phyloP scores from a whole-genome alignment of 1,139 yeast genomes.

The Pichia terricola region DNA sequence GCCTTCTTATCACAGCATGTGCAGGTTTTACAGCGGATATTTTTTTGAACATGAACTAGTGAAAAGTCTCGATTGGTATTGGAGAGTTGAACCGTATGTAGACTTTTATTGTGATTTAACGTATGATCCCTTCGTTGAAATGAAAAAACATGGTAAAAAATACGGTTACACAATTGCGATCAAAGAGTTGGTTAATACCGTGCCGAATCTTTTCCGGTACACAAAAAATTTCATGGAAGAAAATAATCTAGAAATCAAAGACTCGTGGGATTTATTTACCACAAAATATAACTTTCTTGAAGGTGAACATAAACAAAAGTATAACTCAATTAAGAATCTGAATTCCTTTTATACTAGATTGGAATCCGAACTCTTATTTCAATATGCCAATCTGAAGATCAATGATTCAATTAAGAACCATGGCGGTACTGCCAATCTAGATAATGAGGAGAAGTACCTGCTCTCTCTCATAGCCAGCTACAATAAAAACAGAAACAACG shows the following conservation, averaged over 20 bases:
- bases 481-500: slow-evolving; percentile 17
- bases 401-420: slow-evolving; percentile 18
- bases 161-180: slow-evolving; percentile 79
- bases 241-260: slow-evolving; percentile 34
- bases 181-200: slow-evolving; percentile 65
- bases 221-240: slow-evolving; percentile 53
- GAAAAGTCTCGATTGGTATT: slow-evolving; percentile 69
- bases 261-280: slow-evolving; percentile 50
- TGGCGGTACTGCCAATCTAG: neutral
- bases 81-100: slow-evolving; percentile 92
- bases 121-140: slow-evolving; percentile 80
- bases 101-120: slow-evolving; percentile 83
- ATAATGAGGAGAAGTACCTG: neutral
- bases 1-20: slow-evolving; percentile 63
- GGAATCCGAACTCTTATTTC: slow-evolving; percentile 14
- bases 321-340: slow-evolving; percentile 20
- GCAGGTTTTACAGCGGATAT: slow-evolving; percentile 67
- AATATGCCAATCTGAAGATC: slow-evolving; percentile 14
- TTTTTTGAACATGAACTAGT: slow-evolving; percentile 71
- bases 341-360: slow-evolving; percentile 15
- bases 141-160: slow-evolving; percentile 58
- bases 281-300: slow-evolving; percentile 24
- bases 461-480: slow-evolving; percentile 9
- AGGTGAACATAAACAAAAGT: slow-evolving; percentile 19
- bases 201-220: slow-evolving; percentile 68